Evolutionary conservation across 2,329 filamentous ascomycete species (phyloP).

Genomic region (Talaromyces atroroseus): DNA sequence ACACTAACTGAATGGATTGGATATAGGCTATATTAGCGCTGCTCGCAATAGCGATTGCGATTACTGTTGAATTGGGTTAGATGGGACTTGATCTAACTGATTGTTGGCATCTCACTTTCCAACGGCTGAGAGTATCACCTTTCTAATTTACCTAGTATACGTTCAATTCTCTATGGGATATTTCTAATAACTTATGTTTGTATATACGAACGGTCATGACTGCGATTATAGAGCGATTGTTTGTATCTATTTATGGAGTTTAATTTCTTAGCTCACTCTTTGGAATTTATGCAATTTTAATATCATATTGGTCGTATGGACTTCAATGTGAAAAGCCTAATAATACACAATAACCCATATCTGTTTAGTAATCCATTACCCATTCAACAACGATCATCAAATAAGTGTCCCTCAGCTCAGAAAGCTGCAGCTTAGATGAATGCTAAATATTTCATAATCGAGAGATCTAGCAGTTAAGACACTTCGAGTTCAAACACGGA

Average conservation of each 20-base stretch:
- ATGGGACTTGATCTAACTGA: neutral
- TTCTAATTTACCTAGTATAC: neutral
- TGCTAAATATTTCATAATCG: neutral
- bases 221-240: neutral
- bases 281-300: too few species aligned
- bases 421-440: neutral
- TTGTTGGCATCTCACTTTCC: neutral
- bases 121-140: neutral
- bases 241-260: neutral
- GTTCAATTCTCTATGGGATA: neutral
- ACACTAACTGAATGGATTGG: neutral
- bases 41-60: conserved; percentile 7
- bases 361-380: neutral
- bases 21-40: conserved; percentile 7
- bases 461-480: neutral
- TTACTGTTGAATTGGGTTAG: conserved; percentile 4
- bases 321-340: too few species aligned
- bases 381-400: neutral
- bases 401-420: neutral
- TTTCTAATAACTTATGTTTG: neutral
- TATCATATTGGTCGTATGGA: too few species aligned
- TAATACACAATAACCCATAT: too few species aligned
- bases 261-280: too few species aligned
- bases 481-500: neutral
- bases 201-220: neutral